Base-by-base conservation (phyloP, 2,329 filamentous ascomycete genomes). In the Chrysoporthe cubensis region DNA sequence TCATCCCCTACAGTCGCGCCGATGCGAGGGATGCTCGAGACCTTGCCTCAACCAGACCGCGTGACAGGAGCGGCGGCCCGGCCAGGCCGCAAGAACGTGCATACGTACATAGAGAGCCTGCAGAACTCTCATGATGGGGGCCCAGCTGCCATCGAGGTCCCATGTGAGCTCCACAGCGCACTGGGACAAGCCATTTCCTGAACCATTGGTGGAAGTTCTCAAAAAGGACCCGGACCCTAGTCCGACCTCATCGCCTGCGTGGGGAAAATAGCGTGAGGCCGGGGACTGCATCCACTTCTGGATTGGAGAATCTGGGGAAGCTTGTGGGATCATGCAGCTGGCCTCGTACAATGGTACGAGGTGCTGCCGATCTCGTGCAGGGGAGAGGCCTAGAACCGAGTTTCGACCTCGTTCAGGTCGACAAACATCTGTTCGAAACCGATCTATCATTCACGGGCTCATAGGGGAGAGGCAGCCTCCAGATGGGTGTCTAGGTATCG, bases 201-300 rank as follows among this genome's bases (percentile, higher is more conserved):
- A 9, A 48, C 62, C 34, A 69, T 69, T 69, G 68, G 68, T 69
- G 68, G 68, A 69, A 69, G 42, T 68, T 65, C 56, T 63, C 14
- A 18, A 21, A 32, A 32, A 18, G n/a, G 37, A 43, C 57, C 37
- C 37, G 18, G 14, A 60, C 40, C 57, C 37, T 40, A 14, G n/a
- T 43, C 37, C 6, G 16, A 60, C 16, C 14, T 16, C 40, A 40
- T 40, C 56, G 8, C 34, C 56, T 42, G 40, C 34, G 34, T 42
- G 56, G 56, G 56, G 56, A 58, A 42, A n/a, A 42, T 37, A 37
- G 56, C 32, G 56, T 40, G 56, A 58, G 56, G 56, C 8, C 37
- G 56, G 56, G 37, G 56, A 58, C 14, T 26, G 42, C 21, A 42
- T 50, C 56, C 62, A 61, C 56, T 32, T 54, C 62, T 58, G 40